Evolutionary conservation across 345 rosid species (phyloP), one percentile per base, ranked within the genome.

Genomic region (Eucalyptus pauciflora): DNA sequence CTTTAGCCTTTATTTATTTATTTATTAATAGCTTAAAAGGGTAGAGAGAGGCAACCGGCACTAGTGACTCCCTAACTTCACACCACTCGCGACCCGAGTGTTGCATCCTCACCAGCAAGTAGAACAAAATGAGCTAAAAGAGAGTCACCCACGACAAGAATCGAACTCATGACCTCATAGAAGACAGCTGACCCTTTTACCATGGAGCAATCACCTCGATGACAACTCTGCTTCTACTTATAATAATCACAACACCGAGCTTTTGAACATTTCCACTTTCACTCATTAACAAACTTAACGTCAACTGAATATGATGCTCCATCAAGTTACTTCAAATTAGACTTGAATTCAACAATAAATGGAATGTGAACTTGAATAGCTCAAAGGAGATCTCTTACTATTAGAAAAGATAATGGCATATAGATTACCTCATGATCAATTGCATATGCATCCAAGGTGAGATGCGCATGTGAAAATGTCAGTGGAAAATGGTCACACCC

Each of bases 231-330:
- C 3, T 64, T 64, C 16, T 64, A 64, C 76, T 8, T n/a, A 64
- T 4, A 14, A 64, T 8, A n/a, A 14, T 14, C 5, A 1, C 76
- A 64, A 7, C 2, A 0, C 76, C 20, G 2, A n/a, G 37, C 18
- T 64, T 64, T 64, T 64, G 76, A 64, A 16, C 33, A 62, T 29
- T 17, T 62, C 10, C 76, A 13, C 76, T 64, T 2, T n/a, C 33
- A 14, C 31, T 4, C 8, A 64, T 64, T 64, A 15, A 16, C 37
- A 4, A 64, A 64, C 37, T 29, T n/a, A n/a, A 64, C 13, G 10
- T 71, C 25, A 10, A 18, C 81, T 71, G 7, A 3, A 71, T 33
- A 71, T 33, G 81, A 71, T 37, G 45, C 81, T 33, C 46, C 41
- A 33, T 71, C 25, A 5, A 71, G 46, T 71, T 10, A 71, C 25